Evolutionary conservation across 2,329 filamentous ascomycete genomes (phyloP), one percentile per base, ranked within the genome.

Genomic region (Cladosporium sp.): DNA sequence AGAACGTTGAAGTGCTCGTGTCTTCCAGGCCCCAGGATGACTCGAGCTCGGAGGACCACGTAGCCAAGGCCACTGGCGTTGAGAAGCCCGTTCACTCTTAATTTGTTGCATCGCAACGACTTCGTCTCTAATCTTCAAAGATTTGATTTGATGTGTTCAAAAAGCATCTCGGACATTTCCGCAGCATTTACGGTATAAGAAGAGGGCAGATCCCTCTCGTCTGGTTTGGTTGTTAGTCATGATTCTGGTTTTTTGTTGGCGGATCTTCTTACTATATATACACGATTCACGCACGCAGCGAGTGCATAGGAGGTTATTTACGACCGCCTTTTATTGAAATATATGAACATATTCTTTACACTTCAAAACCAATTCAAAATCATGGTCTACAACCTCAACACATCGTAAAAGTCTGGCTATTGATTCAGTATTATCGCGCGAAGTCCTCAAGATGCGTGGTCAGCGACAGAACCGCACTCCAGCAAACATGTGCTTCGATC

Each of bases 1-100:
- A 89, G 34, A 96, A 96, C 71, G 86, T 92, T 0, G 87, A 92
- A 78, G 66, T 66, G 15, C 32, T 66, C n/a, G 44, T 52, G 3
- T 41, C 61, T 4, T 14, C 26, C 28, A 41, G 41, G 30, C 38
- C 30, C 2, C 34, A 59, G 30, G 63, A 59, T 2, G 57, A 65
- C 21, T 44, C 47, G 11, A 60, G 55, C 30, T 58, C 52, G 2
- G 55, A 59, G 15, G 52, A 52, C 14, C 44, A 57, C 24, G 24
- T 24, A 14, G 64, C 32, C n/a, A 59, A 59, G 24, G 24, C 57
- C 4, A 59, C 57, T 10, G 57, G 57, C 4, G 26, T 26, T 6
- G 58, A 54, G 24, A 62, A 55, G 49, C n/a, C 28, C 12, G 21
- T 7, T 10, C 2, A 21, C 52, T 3, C 28, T 5, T 32, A 34